Percentiles rank a stretch among this genome's conserved stretches.
Evolutionary conservation across 1,284 basidiomycete species (phyloP).

Genomic region (Tilletia indica): DNA sequence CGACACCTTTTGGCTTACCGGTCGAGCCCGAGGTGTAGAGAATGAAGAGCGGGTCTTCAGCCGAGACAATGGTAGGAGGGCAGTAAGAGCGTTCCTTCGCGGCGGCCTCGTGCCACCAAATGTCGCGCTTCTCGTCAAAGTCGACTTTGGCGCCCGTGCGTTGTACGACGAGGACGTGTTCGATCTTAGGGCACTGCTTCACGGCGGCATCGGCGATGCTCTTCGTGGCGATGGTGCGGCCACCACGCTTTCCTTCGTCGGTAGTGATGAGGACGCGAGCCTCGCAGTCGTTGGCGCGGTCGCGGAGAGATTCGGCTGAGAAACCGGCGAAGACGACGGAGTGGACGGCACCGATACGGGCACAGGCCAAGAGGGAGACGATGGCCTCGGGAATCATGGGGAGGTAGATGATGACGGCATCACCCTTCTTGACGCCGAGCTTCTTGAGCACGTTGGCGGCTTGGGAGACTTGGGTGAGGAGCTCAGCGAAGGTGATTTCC

Average conservation of each 20-base stretch:
- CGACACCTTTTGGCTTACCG: constrained; percentile 94
- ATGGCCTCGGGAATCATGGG: constrained; percentile 68
- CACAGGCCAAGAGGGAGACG: constrained; percentile 93
- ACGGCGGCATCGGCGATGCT: constrained; percentile 87
- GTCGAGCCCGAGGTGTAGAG: constrained; percentile 93
- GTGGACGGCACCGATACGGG: constrained; percentile 93
- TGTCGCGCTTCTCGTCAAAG: constrained; percentile 82
- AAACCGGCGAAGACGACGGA: constrained; percentile 99
- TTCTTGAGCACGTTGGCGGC: constrained; percentile 88
- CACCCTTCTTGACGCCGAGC: constrained; percentile 91
- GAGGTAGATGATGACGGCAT: constrained; percentile 69
- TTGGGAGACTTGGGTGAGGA: constrained; percentile 76
- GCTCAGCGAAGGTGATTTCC: constrained; percentile 61
- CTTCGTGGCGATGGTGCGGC: constrained; percentile 93
- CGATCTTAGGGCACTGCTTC: constrained; percentile 77
- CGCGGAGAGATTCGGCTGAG: constrained; percentile 91
- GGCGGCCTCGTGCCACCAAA: constrained; percentile 94
- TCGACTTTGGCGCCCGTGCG: constrained; percentile 79
- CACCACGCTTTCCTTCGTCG: constrained; percentile 91
- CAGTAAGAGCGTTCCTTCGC: constrained; percentile 83
- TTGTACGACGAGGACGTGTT: constrained; percentile 85
- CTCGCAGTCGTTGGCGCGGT: constrained; percentile 86
- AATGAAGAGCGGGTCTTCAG: constrained; percentile 95
- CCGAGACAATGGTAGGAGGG: constrained; percentile 78
- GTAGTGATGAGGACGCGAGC: constrained; percentile 89